Conservation (phyloP, 495 filamentous ascomycete genomes). For the Tuber magnatum region DNA sequence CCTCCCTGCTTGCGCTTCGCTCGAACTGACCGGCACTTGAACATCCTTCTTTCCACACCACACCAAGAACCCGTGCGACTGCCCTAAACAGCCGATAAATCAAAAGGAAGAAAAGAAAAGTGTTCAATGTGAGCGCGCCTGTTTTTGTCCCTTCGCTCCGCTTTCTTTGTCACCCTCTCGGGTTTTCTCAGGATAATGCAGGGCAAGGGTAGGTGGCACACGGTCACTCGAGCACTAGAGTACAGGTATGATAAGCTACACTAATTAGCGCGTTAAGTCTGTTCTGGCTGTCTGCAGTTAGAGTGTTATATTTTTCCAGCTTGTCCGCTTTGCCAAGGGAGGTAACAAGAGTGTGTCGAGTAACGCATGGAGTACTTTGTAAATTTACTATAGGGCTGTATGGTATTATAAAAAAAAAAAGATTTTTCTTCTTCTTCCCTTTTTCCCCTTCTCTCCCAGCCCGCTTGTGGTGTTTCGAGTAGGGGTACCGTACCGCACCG, state of each 20-base stretch:
- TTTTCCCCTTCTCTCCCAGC: no score
- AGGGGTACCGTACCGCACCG: no score
- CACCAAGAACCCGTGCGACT: neutral
- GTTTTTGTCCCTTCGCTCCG: neutral
- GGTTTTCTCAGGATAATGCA: neutral
- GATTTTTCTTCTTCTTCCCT: no score
- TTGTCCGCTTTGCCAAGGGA: neutral
- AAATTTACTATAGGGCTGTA: neutral
- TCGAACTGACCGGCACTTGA: neutral
- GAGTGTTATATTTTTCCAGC: neutral
- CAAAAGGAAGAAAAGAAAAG: neutral
- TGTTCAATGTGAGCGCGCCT: neutral
- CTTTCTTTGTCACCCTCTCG: neutral
- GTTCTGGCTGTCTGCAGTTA: neutral
- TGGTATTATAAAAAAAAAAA: neutral
- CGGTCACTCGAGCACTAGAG: no score
- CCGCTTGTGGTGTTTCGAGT: no score
- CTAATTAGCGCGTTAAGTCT: neutral
- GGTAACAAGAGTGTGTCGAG: neutral
- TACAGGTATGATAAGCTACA: no score
- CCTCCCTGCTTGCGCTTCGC: no score
- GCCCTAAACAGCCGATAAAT: neutral
- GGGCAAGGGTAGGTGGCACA: neutral
- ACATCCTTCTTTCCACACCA: neutral
- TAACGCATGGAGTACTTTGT: neutral